Evolutionary conservation across 1,284 basidiomycete genomes (phyloP).

Genomic region (Marasmius oreades): DNA sequence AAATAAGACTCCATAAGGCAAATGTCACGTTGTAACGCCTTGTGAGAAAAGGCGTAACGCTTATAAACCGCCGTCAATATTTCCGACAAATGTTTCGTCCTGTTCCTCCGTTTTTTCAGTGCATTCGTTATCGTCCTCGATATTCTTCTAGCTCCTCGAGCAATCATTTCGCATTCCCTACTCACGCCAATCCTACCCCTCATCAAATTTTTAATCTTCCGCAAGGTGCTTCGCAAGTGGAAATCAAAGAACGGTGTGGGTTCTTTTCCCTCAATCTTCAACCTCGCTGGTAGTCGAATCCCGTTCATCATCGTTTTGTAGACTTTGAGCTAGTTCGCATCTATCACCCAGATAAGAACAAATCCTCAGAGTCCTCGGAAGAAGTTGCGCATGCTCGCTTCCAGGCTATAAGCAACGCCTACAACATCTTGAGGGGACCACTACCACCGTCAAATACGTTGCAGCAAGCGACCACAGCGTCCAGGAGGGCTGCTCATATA

Average conservation of each 20-base stretch:
- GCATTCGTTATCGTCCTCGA: neutral
- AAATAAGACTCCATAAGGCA: no score
- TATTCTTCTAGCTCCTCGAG: neutral
- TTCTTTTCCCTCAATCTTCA: conserved; percentile 16
- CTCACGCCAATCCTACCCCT: conserved; percentile 47
- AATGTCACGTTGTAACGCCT: no score
- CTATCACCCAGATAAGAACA: conserved; percentile 61
- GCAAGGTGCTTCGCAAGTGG: conserved; percentile 42
- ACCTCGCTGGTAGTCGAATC: neutral
- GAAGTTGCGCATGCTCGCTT: conserved; percentile 52
- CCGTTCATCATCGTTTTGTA: conserved; percentile 20
- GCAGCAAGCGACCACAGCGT: conserved; percentile 33
- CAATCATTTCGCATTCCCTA: conserved; percentile 44
- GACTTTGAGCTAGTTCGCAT: conserved; percentile 65
- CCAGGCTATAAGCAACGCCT: conserved; percentile 48
- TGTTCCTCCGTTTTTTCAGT: neutral
- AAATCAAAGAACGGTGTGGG: conserved; percentile 61
- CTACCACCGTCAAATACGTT: conserved; percentile 20
- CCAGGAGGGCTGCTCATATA: conserved; percentile 40
- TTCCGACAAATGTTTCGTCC: neutral
- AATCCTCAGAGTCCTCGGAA: conserved; percentile 38
- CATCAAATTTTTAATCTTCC: conserved; percentile 67
- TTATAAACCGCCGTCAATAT: no score
- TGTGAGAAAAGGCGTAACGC: no score
- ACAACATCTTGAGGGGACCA: conserved; percentile 43